Base-by-base conservation (phyloP, 2,329 filamentous ascomycete species). In the Rasamsonia emersonii region DNA sequence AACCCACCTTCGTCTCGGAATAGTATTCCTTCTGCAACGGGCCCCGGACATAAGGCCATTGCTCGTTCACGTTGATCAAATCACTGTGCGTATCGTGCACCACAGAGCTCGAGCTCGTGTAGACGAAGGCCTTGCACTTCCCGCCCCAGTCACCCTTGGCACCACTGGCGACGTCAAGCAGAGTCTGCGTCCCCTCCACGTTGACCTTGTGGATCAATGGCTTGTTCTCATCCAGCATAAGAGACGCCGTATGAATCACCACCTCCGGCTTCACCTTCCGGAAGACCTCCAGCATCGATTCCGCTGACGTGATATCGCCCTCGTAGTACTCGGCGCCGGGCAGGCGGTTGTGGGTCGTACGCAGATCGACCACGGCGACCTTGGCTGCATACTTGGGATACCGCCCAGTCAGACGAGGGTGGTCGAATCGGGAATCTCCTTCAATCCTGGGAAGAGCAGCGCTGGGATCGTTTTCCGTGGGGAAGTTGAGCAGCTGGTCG, bases 171-270 rank as follows among this genome's bases (percentile, higher is more conserved):
- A 96, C 66, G 32, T 67, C 53, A 9, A 67, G 39, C 29, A 95
- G 73, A 43, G 81, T 78, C 43, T 69, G 70, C 9, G 91, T 95
- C 31, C 89, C 89, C 31, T 86, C 79, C 32, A 94, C 79, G 57
- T 96, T 98, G 53, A 96, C 82, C 56, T 78, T 79, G 48, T 75
- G 75, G 56, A 91, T 81, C 20, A 84, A 61, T 11, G 73, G 70
- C 42, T 79, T 68, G 33, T 61, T 58, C 10, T 55, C 58, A 6
- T 47, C 69, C 59, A 50, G 71, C 61, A 55, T 67, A 50, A 84
- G 83, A 19, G 79, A 84, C 13, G 89, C 91, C 2, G 88, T 93
- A 61, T 98, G 89, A 50, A 96, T 80, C 31, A 98, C 85, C 9
- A 93, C 75, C 52, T 86, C 78, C 13, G 89, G 88, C 47, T 72